These are phyloP conservation scores for Coemansia sp. DNA, from an alignment of 192 early-diverging fungal genomes.

Conservation along the genomic window DNA sequence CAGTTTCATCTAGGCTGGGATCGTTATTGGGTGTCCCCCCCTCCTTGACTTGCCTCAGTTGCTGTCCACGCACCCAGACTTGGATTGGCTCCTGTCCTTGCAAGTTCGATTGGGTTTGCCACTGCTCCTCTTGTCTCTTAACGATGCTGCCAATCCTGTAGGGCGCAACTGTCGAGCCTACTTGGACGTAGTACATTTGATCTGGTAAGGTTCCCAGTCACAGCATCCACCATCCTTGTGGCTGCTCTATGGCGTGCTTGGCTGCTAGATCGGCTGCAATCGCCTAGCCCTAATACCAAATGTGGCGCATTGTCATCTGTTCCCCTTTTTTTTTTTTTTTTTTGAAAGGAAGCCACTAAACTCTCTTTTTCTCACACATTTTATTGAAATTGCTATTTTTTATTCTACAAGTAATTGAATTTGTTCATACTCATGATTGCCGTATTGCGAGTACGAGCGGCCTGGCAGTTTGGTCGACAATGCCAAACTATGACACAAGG, in stretches of 20 bases:
- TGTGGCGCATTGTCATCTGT: too few relatives aligned
- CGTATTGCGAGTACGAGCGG: slow-evolving; percentile 6
- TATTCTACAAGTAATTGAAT: neutral
- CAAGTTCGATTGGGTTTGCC: neutral
- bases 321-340: neutral
- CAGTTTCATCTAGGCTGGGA: too few relatives aligned
- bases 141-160: neutral
- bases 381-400: neutral
- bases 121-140: neutral
- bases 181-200: neutral
- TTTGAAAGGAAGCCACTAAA: neutral
- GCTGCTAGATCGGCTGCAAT: neutral
- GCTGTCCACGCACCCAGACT: too few relatives aligned
- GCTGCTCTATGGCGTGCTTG: neutral
- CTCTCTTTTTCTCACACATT: neutral
- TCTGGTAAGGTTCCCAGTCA: neutral
- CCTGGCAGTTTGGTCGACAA: neutral
- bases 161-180: neutral
- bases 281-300: too few relatives aligned
- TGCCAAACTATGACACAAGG: neutral
- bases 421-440: neutral
- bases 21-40: too few relatives aligned
- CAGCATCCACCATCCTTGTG: neutral
- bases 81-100: too few relatives aligned
- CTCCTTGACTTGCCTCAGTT: too few relatives aligned